A percentile compares a stretch with the other conserved stretches of the same genome.
phyloP scores from a whole-genome alignment of 805 yeast genomes.

The Monosporozyma aerobia region DNA sequence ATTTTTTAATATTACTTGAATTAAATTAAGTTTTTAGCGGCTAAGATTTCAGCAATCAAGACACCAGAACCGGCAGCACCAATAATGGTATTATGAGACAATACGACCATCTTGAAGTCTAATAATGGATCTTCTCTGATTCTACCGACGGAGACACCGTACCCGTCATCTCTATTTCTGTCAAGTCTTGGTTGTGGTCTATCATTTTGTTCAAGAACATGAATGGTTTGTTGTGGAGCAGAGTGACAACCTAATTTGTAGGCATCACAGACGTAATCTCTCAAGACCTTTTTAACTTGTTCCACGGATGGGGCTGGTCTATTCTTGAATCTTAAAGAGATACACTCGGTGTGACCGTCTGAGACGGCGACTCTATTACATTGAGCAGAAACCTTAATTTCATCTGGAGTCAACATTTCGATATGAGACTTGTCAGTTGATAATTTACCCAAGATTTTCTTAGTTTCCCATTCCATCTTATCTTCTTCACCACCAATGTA shows the following conservation, averaged over 20 bases:
- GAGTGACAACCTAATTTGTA: constrained; percentile 70
- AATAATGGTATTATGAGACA: constrained; percentile 92
- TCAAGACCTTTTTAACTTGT: constrained; percentile 59
- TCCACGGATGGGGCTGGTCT: constrained; percentile 81
- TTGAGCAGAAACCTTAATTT: constrained; percentile 85
- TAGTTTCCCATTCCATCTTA: constrained; percentile 96
- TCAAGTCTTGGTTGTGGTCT: constrained; percentile 98
- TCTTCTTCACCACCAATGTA: constrained; percentile 96
- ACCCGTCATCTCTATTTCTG: constrained; percentile 90
- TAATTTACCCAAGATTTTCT: constrained; percentile 73
- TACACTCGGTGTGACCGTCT: constrained; percentile 97
- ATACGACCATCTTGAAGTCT: constrained; percentile 93
- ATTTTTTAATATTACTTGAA: not conserved
- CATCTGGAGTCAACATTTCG: constrained; percentile 51
- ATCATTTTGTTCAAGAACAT: constrained; percentile 81
- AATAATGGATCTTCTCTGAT: constrained; percentile 87
- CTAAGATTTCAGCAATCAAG: constrained; percentile 83
- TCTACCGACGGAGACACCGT: constrained; percentile 91
- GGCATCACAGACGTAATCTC: constrained; percentile 79
- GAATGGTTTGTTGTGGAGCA: constrained; percentile 88
- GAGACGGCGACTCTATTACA: constrained; percentile 95
- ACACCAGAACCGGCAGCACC: constrained; percentile 99
- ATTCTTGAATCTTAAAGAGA: constrained; percentile 72
- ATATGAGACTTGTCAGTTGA: constrained; percentile 46
- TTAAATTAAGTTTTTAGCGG: constrained; percentile 66